A percentile compares a stretch with the other conserved stretches of the same genome.
phyloP scores from a whole-genome alignment of 305 asterid genomes.

The Fraxinus xanthoxyloides region DNA sequence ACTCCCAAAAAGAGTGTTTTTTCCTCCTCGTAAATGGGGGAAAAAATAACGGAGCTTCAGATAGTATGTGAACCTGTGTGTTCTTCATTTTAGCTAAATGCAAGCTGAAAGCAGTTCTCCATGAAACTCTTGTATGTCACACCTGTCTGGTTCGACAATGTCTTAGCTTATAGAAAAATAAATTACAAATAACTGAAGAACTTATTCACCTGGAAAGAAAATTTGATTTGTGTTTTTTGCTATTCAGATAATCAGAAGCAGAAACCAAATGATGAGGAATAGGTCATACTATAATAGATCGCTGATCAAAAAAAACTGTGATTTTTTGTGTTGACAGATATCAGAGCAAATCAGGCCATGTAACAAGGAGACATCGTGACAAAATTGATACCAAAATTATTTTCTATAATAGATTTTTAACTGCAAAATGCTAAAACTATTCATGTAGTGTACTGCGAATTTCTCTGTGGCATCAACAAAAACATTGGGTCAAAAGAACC shows the following conservation, averaged over 20 bases:
- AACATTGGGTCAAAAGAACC: neutral
- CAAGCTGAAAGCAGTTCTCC: constrained; percentile 39
- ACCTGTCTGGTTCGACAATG: constrained; percentile 15
- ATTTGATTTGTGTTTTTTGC: neutral
- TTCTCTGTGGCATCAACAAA: neutral
- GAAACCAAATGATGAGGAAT: neutral
- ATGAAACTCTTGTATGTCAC: constrained; percentile 28
- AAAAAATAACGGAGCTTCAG: neutral
- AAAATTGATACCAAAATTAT: neutral
- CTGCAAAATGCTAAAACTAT: neutral
- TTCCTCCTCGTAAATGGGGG: neutral
- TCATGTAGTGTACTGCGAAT: neutral
- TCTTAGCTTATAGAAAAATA: constrained; percentile 19
- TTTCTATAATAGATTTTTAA: neutral
- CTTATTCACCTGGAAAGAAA: constrained; percentile 33
- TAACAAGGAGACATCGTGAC: neutral
- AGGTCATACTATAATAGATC: neutral
- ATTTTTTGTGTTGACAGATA: neutral
- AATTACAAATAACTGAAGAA: constrained; percentile 7
- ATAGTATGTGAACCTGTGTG: constrained; percentile 35
- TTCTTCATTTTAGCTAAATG: constrained; percentile 54
- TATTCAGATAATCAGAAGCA: neutral
- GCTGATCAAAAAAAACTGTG: neutral
- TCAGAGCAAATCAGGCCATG: neutral
- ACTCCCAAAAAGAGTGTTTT: neutral